Evolutionary conservation across 2,329 filamentous ascomycete species (phyloP), one percentile per base, ranked within the genome.

Genomic region (Macrophomina pseudophaseolina): DNA sequence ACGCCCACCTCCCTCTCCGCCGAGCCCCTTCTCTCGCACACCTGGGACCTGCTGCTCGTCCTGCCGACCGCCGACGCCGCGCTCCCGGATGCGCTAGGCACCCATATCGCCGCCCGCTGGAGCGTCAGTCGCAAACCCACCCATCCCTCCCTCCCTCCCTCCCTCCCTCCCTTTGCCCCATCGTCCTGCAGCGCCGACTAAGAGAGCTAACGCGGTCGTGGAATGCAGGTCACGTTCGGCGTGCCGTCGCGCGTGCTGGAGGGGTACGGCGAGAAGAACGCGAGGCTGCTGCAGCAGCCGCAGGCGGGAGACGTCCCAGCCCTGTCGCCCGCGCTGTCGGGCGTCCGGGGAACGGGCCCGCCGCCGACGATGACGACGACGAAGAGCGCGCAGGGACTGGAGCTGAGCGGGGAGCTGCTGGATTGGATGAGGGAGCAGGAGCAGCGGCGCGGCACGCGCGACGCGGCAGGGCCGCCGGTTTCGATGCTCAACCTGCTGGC

Each of bases 401-500:
- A 89, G 71, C 74, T 89, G 8, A 84, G 82, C 16, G 73, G 80
- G 0, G 82, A 85, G 3, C 74, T 90, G 0, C 71, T 80, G 12
- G 46, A 71, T 0, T 90, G 87, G 82, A 85, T 87, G 73, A 67
- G 77, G 4, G 30, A 33, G 0, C 81, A 81, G 23, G 63, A 51
- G 18, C 1, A 54, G 60, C 0, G 56, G 68, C 40, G 67, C 69
- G 72, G 72, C 73, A 77, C 74, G 8, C 30, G 51, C 4, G 51
- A 3, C 23, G 72, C 52, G 69, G 9, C 65, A 76, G 73, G 44
- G 83, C 87, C 23, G 23, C 23, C 23, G 0, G 84, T 89, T 1
- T 86, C 84, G 1, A 90, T 90, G 88, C 80, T 90, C 46, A 90
- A 90, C 68, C 77, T 90, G 3, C 80, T 90, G 4, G 80, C 86